These are phyloP conservation scores for Fragaria nilgerrensis DNA, from an alignment of 306 rosid genomes.

Conservation along the genomic window DNA sequence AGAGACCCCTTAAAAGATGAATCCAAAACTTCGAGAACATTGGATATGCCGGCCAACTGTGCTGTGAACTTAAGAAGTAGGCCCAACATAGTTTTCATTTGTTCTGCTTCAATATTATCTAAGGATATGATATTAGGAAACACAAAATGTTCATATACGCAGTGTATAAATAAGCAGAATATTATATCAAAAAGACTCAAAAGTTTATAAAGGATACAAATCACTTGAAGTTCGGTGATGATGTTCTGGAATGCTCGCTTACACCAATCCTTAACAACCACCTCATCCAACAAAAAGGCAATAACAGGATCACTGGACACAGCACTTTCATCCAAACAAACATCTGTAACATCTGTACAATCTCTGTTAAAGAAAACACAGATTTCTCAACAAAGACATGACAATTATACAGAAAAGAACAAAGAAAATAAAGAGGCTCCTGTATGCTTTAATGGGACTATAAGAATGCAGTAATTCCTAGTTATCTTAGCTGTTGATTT, in stretches of 20 bases:
- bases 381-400: constrained; percentile 9
- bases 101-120: constrained; percentile 62
- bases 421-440: neutral
- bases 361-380: constrained; percentile 57
- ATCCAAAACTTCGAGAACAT: constrained; percentile 86
- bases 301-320: constrained; percentile 96
- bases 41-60: constrained; percentile 72
- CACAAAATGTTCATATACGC: constrained; percentile 11
- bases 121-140: constrained; percentile 36
- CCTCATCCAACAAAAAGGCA: constrained; percentile 99
- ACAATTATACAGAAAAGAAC: neutral
- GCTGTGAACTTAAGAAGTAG: constrained; percentile 64
- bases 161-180: constrained; percentile 1
- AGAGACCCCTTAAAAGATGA: constrained; percentile 80
- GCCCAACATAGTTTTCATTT: constrained; percentile 54
- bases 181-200: constrained; percentile 23
- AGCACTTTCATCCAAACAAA: constrained; percentile 97
- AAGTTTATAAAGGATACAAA: constrained; percentile 64
- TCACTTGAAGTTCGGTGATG: constrained; percentile 62
- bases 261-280: constrained; percentile 99
- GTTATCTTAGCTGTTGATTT: constrained; percentile 2
- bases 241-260: constrained; percentile 72
- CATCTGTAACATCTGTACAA: constrained; percentile 87
- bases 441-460: neutral
- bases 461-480: neutral